Evolutionary conservation across 331 rosid genomes (phyloP).

Genomic region (Acacia concinna): DNA sequence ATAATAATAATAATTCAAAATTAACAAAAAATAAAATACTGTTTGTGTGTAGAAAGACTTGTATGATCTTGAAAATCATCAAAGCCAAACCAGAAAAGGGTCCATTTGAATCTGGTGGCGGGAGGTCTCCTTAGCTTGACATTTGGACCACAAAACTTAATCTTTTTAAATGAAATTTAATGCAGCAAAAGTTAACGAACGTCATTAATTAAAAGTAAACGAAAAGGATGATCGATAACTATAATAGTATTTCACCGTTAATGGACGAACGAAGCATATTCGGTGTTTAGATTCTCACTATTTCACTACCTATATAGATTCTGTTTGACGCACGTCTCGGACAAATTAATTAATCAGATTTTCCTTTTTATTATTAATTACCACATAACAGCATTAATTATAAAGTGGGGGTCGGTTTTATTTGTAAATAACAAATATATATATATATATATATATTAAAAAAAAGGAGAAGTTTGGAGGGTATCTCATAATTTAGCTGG

Average conservation of each 20-base stretch:
- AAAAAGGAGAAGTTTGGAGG: slow-evolving; percentile 62
- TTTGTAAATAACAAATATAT: too few relatives aligned
- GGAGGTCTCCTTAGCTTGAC: slow-evolving; percentile 25
- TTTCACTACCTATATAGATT: neutral
- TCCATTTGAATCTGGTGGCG: slow-evolving; percentile 1
- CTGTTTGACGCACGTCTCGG: neutral
- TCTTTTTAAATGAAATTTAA: neutral
- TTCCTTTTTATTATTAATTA: neutral
- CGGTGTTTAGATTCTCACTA: neutral
- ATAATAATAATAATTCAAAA: neutral
- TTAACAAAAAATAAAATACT: neutral
- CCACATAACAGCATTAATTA: too few relatives aligned
- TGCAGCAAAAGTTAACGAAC: slow-evolving; percentile 6
- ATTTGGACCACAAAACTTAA: slow-evolving; percentile 23
- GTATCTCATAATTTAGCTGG: slow-evolving; percentile 35
- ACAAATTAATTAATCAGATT: neutral
- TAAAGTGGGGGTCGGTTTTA: too few relatives aligned
- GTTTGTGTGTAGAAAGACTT: neutral
- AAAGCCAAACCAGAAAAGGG: slow-evolving; percentile 13
- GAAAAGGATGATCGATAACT: slow-evolving; percentile 7
- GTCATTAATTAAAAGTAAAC: slow-evolving; percentile 24
- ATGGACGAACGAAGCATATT: neutral
- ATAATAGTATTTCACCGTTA: neutral
- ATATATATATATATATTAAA: too few relatives aligned
- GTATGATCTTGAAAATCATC: slow-evolving; percentile 18